These are phyloP conservation scores for Pseudomicrostroma phylloplanum DNA, from an alignment of 1,284 basidiomycete genomes.

Conservation along the genomic window DNA sequence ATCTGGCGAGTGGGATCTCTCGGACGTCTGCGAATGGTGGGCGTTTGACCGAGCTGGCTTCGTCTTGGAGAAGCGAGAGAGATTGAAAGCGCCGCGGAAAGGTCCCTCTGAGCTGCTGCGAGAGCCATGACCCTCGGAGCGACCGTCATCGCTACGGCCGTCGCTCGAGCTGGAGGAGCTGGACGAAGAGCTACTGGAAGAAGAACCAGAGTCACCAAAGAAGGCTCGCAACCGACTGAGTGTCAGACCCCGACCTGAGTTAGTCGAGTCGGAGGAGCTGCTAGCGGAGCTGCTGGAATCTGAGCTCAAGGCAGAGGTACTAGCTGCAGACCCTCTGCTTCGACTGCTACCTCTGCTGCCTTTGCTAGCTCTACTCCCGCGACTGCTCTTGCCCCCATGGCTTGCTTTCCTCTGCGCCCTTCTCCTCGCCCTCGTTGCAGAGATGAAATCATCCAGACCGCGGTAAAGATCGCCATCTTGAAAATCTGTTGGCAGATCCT, in stretches of 20 bases:
- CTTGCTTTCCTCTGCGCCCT: slow-evolving; percentile 18
- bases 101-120: too few relatives aligned
- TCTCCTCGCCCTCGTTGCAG: slow-evolving; percentile 28
- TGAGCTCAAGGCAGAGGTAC: background rate
- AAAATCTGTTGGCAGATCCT: slow-evolving; percentile 40
- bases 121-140: too few relatives aligned
- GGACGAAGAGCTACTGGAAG: slow-evolving; percentile 20
- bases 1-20: slow-evolving; percentile 1
- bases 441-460: slow-evolving; percentile 42
- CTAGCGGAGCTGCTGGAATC: slow-evolving; percentile 16
- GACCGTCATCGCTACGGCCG: slow-evolving; percentile 10
- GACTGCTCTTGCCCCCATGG: slow-evolving; percentile 23
- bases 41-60: background rate
- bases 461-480: slow-evolving; percentile 42
- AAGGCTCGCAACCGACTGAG: slow-evolving; percentile 10
- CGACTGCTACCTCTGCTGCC: slow-evolving; percentile 13
- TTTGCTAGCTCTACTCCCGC: slow-evolving; percentile 22
- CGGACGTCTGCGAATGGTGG: background rate
- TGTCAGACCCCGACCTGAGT: background rate
- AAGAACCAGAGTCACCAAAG: slow-evolving; percentile 15
- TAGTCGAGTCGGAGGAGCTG: slow-evolving; percentile 11
- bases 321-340: slow-evolving; percentile 4
- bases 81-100: background rate
- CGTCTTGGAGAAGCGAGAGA: background rate
- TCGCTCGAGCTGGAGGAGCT: slow-evolving; percentile 20